phyloP scores from a whole-genome alignment of 495 filamentous ascomycete genomes.

The Bombardia bombarda region DNA sequence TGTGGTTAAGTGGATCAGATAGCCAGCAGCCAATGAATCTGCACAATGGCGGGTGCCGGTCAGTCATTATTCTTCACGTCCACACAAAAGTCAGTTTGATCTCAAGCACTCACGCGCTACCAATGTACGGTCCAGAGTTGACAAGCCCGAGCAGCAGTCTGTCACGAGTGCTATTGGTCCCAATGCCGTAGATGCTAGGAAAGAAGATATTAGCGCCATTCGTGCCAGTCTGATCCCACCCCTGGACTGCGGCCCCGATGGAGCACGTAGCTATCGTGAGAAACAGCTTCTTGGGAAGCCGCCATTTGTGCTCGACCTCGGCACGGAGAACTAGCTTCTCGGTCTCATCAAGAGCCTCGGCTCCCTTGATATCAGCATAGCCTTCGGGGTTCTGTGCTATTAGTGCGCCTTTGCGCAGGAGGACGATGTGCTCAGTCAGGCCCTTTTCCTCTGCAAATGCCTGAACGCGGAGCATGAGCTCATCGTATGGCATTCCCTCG shows the following conservation, averaged over 20 bases:
- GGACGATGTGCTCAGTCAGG: constrained; percentile 39
- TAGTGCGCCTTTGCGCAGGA: constrained; percentile 54
- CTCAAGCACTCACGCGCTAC: constrained; percentile 25
- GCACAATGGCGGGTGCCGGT: background rate
- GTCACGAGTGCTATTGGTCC: constrained; percentile 35
- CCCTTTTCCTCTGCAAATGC: constrained; percentile 44
- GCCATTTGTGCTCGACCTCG: constrained; percentile 58
- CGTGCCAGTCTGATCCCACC: constrained; percentile 64
- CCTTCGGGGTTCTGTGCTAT: constrained; percentile 52
- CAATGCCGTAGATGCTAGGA: constrained; percentile 38
- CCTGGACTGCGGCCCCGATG: constrained; percentile 70
- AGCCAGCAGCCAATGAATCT: constrained; percentile 55
- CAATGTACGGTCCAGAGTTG: constrained; percentile 45
- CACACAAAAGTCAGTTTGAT: background rate
- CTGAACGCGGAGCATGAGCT: constrained; percentile 48
- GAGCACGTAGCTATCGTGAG: constrained; percentile 62
- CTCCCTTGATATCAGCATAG: constrained; percentile 42
- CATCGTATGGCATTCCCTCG: constrained; percentile 41
- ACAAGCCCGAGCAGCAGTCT: constrained; percentile 42
- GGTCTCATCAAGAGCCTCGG: constrained; percentile 42
- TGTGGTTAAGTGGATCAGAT: constrained; percentile 63
- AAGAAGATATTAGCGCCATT: constrained; percentile 72
- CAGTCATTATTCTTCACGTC: background rate
- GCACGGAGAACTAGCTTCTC: constrained; percentile 47
- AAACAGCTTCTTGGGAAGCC: constrained; percentile 51